A percentile compares a stretch with the other conserved stretches of the same genome.
phyloP scores from a whole-genome alignment of 2,329 filamentous ascomycete species.

The Colletotrichum tanaceti region DNA sequence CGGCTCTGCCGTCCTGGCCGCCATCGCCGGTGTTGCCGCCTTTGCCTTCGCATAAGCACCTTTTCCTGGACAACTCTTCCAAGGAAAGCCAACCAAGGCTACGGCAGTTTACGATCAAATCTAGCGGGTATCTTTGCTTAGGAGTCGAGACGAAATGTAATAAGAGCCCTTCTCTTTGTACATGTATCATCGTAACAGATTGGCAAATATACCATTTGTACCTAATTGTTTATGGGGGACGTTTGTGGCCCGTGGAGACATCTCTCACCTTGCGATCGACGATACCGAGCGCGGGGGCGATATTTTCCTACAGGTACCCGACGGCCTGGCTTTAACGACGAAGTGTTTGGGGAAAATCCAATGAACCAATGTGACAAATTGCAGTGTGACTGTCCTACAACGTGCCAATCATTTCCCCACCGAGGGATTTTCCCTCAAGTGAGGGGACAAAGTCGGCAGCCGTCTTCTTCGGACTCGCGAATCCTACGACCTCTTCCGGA shows the following conservation, averaged over 20 bases:
- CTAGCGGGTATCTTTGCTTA: slow-evolving; percentile 46
- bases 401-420: too few relatives aligned
- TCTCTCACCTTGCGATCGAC: slow-evolving; percentile 10
- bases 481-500: background rate
- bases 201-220: slow-evolving; percentile 50
- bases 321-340: slow-evolving; percentile 40
- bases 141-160: slow-evolving; percentile 47
- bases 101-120: slow-evolving; percentile 54
- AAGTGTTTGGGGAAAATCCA: slow-evolving; percentile 32
- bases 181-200: slow-evolving; percentile 43
- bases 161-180: slow-evolving; percentile 44
- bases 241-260: background rate
- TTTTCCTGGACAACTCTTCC: slow-evolving; percentile 47
- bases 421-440: slow-evolving; percentile 17
- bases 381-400: background rate
- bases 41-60: slow-evolving; percentile 65
- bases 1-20: slow-evolving; percentile 66
- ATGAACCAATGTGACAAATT: background rate
- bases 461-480: slow-evolving; percentile 18
- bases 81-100: slow-evolving; percentile 55
- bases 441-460: slow-evolving; percentile 27
- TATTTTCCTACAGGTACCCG: background rate
- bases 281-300: slow-evolving; percentile 9
- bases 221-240: slow-evolving; percentile 59
- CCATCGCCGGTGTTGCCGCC: slow-evolving; percentile 65